These are phyloP conservation scores for Metschnikowia baotianmanensis DNA, from an alignment of 805 yeast species.

Conservation along the genomic window DNA sequence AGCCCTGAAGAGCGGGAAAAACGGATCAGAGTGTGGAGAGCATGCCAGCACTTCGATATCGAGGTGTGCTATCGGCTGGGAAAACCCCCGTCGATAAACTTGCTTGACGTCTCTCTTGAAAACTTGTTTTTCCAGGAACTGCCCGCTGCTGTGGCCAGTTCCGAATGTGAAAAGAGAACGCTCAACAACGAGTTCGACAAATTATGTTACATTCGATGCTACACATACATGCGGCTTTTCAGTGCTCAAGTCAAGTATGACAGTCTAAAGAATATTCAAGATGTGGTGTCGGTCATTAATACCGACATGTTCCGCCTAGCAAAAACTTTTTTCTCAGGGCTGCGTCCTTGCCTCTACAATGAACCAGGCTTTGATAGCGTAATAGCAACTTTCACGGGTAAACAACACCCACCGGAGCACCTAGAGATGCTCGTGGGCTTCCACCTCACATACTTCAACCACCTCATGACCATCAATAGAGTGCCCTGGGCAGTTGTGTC, in stretches of 20 bases:
- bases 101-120: constrained; percentile 28
- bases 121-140: constrained; percentile 6
- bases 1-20: constrained; percentile 33
- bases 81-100: constrained; percentile 46
- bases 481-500: constrained; percentile 27
- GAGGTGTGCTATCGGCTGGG: constrained; percentile 46
- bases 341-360: constrained; percentile 31
- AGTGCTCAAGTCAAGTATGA: constrained; percentile 27
- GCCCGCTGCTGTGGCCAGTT: neutral
- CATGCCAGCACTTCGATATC: constrained; percentile 46
- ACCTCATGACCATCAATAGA: constrained; percentile 37
- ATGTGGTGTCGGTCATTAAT: constrained; percentile 27
- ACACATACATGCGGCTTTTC: constrained; percentile 31
- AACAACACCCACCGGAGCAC: neutral
- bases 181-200: constrained; percentile 5
- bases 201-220: constrained; percentile 29
- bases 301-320: constrained; percentile 27
- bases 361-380: constrained; percentile 29
- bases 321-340: constrained; percentile 16
- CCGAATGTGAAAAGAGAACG: constrained; percentile 3
- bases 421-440: constrained; percentile 18
- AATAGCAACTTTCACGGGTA: constrained; percentile 1
- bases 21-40: constrained; percentile 49
- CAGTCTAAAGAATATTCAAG: constrained; percentile 21
- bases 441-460: constrained; percentile 34